These are phyloP conservation scores for Vigna mungo DNA, from an alignment of 306 rosid species.

Conservation along the genomic window DNA sequence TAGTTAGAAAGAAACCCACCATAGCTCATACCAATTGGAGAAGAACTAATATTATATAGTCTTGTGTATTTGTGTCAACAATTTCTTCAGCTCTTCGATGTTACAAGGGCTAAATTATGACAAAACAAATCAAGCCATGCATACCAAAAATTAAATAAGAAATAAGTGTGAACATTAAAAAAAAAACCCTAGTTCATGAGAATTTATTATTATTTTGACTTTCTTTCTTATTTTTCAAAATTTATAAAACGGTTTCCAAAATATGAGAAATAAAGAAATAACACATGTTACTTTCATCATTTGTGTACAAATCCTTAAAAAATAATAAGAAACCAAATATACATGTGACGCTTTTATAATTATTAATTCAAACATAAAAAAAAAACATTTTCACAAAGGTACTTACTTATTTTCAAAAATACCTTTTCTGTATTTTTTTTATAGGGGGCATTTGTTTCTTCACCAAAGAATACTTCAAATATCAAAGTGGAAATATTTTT, in stretches of 20 bases:
- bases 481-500: not conserved
- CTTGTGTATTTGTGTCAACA: not conserved
- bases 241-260: not conserved
- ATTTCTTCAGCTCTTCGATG: conserved; percentile 30
- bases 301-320: not conserved
- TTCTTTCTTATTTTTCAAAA: not conserved
- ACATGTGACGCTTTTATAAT: not conserved
- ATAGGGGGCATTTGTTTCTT: not conserved
- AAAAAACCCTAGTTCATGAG: not conserved
- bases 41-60: not conserved
- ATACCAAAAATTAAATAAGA: not conserved
- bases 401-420: not conserved
- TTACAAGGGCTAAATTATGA: conserved; percentile 21
- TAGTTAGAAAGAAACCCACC: conserved; percentile 3
- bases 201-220: not conserved
- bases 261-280: not conserved
- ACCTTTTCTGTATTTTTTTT: not conserved
- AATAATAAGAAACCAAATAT: not conserved
- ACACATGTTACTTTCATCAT: not conserved
- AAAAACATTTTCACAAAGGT: not conserved
- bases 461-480: not conserved
- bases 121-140: not conserved
- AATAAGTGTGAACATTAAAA: not conserved
- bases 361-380: not conserved
- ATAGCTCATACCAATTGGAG: not conserved